phyloP scores from a whole-genome alignment of 306 rosid species.

The Rubus idaeus region DNA sequence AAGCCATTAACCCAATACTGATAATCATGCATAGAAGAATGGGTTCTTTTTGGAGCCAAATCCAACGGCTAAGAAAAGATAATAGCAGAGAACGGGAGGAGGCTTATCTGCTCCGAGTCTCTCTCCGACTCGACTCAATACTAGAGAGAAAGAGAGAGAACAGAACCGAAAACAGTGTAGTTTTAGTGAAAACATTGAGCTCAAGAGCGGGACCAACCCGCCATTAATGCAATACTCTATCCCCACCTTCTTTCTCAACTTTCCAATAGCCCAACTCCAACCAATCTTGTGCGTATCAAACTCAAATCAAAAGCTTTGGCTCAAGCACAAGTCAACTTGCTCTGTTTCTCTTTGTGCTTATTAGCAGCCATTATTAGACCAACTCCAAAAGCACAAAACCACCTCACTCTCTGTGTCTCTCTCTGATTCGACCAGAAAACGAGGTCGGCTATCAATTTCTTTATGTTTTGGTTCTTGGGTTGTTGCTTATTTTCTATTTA shows the following conservation, averaged over 20 bases:
- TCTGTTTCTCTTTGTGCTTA: conserved; percentile 28
- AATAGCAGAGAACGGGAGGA: background rate
- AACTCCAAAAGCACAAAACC: conserved; percentile 12
- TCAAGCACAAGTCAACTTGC: conserved; percentile 25
- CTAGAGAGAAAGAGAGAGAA: background rate
- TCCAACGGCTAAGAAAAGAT: conserved; percentile 25
- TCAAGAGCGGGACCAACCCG: conserved; percentile 29
- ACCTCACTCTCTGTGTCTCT: background rate
- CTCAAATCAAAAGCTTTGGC: conserved; percentile 10
- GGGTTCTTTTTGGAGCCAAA: background rate
- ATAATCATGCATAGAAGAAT: background rate
- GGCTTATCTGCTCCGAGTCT: conserved; percentile 13
- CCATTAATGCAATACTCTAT: conserved; percentile 32
- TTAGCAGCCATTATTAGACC: conserved; percentile 13
- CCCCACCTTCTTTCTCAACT: conserved; percentile 30
- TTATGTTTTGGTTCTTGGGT: conserved; percentile 4
- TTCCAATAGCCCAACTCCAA: background rate
- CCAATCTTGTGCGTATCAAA: conserved; percentile 17
- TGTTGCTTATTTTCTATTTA: background rate
- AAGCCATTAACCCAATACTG: conserved; percentile 13
- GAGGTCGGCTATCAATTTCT: conserved; percentile 24
- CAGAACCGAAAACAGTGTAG: background rate
- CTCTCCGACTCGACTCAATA: conserved; percentile 3
- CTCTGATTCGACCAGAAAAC: background rate
- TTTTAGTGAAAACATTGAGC: conserved; percentile 9